Conservation (phyloP, 1,139 yeast species). For the Zygoascus sp. region DNA sequence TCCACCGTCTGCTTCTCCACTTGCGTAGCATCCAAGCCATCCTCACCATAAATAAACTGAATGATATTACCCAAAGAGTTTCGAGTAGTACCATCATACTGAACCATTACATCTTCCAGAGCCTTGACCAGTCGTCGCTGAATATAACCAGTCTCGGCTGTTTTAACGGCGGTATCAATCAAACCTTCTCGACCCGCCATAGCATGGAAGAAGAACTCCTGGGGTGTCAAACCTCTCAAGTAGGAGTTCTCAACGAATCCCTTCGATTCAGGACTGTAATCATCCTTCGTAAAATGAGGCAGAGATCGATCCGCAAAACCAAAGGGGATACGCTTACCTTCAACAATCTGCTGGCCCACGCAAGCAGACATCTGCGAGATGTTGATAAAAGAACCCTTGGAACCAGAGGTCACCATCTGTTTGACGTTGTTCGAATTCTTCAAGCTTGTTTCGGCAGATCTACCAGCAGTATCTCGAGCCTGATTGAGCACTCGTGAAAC, state of each 20-base stretch:
- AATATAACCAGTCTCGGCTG: slow-evolving; percentile 98
- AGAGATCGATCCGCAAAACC: slow-evolving; percentile 94
- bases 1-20: slow-evolving; percentile 97
- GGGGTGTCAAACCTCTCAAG: slow-evolving; percentile 96
- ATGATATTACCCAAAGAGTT: slow-evolving; percentile 94
- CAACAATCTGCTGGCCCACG: slow-evolving; percentile 99
- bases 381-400: slow-evolving; percentile 97
- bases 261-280: slow-evolving; percentile 94
- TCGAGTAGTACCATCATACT: slow-evolving; percentile 97
- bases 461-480: slow-evolving; percentile 99
- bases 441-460: slow-evolving; percentile 94
- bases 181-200: slow-evolving; percentile 99
- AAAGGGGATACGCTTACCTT: slow-evolving; percentile 98
- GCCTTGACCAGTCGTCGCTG: slow-evolving; percentile 99
- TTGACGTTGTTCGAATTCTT: slow-evolving; percentile 93
- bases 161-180: slow-evolving; percentile 97
- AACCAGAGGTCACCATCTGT: slow-evolving; percentile 99
- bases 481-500: slow-evolving; percentile 93
- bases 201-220: slow-evolving; percentile 98
- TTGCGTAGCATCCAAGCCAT: slow-evolving; percentile 97
- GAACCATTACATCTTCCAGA: slow-evolving; percentile 97
- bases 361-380: slow-evolving; percentile 99
- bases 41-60: slow-evolving; percentile 97
- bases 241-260: slow-evolving; percentile 98
- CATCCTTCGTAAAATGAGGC: slow-evolving; percentile 98